Evolutionary conservation across 257 asterid genomes (phyloP).

Genomic region (Nicotiana knightiana): DNA sequence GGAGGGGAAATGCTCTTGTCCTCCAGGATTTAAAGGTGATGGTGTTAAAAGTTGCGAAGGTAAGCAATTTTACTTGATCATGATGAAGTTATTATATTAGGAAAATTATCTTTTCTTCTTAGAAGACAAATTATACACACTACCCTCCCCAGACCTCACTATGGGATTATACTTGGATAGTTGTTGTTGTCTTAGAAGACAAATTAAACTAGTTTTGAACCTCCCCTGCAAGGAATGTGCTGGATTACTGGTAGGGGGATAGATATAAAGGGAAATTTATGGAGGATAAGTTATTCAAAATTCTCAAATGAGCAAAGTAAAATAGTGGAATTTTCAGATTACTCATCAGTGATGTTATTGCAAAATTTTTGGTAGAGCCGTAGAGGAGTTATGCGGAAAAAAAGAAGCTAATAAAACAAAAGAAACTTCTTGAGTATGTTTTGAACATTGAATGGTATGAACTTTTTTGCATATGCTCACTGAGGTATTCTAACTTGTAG

Average conservation of each 20-base stretch:
- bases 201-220: not conserved
- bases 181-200: not conserved
- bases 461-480: not conserved
- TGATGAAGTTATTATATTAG: not conserved
- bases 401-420: not conserved
- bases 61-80: slow-evolving; percentile 14
- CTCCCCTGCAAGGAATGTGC: not conserved
- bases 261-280: not conserved
- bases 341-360: not conserved
- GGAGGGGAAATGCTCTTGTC: slow-evolving; percentile 72
- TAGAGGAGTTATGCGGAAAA: not conserved
- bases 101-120: not conserved
- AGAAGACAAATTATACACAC: not conserved
- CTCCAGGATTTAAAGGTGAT: slow-evolving; percentile 79
- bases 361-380: not conserved
- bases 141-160: too few species aligned
- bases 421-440: not conserved
- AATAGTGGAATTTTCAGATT: not conserved
- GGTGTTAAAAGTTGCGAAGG: slow-evolving; percentile 84
- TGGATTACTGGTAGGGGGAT: not conserved
- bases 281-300: not conserved
- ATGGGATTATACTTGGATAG: too few species aligned
- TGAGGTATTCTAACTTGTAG: not conserved
- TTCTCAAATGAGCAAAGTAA: not conserved
- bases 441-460: not conserved